phyloP scores from a whole-genome alignment of 2,329 filamentous ascomycete genomes.

The Didymella lethalis region DNA sequence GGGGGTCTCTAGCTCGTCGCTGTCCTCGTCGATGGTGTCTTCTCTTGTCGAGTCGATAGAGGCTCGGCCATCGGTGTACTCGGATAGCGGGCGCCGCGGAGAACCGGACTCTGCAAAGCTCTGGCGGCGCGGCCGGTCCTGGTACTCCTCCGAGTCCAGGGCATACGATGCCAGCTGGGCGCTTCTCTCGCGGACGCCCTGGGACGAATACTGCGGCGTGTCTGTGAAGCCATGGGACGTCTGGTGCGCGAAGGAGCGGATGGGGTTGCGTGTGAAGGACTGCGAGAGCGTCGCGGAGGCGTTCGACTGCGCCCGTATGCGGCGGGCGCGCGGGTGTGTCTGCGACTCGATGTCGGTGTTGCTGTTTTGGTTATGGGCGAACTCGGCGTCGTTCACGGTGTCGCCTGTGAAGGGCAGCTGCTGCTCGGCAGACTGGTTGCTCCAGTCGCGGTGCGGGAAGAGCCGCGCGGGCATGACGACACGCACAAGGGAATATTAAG shows the following conservation, averaged over 20 bases:
- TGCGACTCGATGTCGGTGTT: conserved; percentile 35
- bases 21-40: conserved; percentile 68
- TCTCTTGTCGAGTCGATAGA: conserved; percentile 49
- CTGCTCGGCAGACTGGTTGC: conserved; percentile 18
- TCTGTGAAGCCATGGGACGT: conserved; percentile 69
- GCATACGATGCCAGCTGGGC: conserved; percentile 86
- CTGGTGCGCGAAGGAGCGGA: conserved; percentile 75
- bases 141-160: conserved; percentile 57
- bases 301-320: conserved; percentile 39
- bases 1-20: conserved; percentile 66
- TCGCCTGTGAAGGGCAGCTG: conserved; percentile 46
- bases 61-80: conserved; percentile 33
- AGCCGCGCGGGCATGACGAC: conserved; percentile 18
- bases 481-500: background rate
- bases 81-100: conserved; percentile 26
- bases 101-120: conserved; percentile 39
- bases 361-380: conserved; percentile 30
- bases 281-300: conserved; percentile 35
- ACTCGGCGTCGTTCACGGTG: conserved; percentile 40
- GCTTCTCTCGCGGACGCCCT: conserved; percentile 83
- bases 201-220: conserved; percentile 74
- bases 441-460: conserved; percentile 18
- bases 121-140: conserved; percentile 33
- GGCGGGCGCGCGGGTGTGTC: conserved; percentile 37
- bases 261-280: conserved; percentile 63